Evolutionary conservation across 768 basidiomycete genomes (phyloP).

Genomic region (Leccinum uliginosum): DNA sequence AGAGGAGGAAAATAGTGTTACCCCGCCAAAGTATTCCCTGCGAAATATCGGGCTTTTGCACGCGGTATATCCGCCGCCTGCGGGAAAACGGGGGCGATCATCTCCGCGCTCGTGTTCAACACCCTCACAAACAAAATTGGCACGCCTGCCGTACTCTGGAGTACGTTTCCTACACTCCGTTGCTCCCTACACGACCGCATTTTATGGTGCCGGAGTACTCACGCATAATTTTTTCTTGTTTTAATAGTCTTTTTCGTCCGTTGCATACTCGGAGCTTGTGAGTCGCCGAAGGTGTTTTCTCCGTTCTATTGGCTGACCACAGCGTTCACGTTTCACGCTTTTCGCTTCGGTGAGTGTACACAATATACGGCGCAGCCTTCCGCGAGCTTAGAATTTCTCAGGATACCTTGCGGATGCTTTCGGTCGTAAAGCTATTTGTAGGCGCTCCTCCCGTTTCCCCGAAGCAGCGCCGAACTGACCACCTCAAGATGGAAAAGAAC

Average conservation of each 20-base stretch:
- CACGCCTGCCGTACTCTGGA: constrained; percentile 66
- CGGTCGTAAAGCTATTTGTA: constrained; percentile 67
- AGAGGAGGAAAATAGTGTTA: constrained; percentile 42
- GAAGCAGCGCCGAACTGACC: neutral
- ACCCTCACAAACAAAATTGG: constrained; percentile 56
- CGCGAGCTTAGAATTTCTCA: constrained; percentile 14
- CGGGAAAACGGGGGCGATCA: constrained; percentile 76
- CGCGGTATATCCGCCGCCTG: constrained; percentile 72
- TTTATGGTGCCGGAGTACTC: neutral
- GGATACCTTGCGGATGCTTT: constrained; percentile 63
- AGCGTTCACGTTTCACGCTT: neutral
- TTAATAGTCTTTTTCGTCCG: constrained; percentile 61
- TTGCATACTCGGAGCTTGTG: constrained; percentile 52
- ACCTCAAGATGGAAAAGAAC: constrained; percentile 62
- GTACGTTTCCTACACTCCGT: constrained; percentile 39
- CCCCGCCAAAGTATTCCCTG: constrained; percentile 78
- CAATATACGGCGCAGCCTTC: neutral
- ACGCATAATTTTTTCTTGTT: neutral
- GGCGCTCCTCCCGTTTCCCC: constrained; percentile 5
- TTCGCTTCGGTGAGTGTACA: constrained; percentile 45
- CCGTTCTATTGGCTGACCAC: neutral
- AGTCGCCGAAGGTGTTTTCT: neutral
- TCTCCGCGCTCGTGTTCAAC: constrained; percentile 72
- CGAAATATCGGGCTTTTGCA: constrained; percentile 65
- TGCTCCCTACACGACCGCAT: neutral